phyloP scores from a whole-genome alignment of 2,329 filamentous ascomycete genomes.

The Nectriaceae sp. region DNA sequence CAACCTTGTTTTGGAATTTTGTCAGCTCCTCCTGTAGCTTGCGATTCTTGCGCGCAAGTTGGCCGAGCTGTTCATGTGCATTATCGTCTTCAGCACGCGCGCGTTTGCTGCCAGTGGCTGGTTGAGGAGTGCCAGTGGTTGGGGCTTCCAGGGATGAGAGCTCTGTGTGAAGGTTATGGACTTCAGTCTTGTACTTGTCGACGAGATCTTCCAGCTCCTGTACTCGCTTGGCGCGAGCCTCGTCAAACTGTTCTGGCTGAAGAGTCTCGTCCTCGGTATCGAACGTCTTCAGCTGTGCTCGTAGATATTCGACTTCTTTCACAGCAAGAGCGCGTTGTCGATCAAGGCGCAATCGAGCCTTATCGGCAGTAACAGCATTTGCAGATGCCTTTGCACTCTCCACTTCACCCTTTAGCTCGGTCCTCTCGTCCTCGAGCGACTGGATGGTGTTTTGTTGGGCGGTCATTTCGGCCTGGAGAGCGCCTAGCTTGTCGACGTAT shows the following conservation, averaged over 20 bases:
- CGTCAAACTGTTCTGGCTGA: slow-evolving; percentile 76
- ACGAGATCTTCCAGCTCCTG: slow-evolving; percentile 83
- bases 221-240: slow-evolving; percentile 72
- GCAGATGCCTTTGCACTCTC: slow-evolving; percentile 64
- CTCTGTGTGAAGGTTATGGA: slow-evolving; percentile 73
- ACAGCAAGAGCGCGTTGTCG: slow-evolving; percentile 81
- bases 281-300: slow-evolving; percentile 86
- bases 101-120: slow-evolving; percentile 62
- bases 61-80: slow-evolving; percentile 72
- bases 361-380: slow-evolving; percentile 56
- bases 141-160: slow-evolving; percentile 64
- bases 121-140: slow-evolving; percentile 37
- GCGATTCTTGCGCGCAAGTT: slow-evolving; percentile 84
- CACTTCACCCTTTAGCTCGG: slow-evolving; percentile 64
- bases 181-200: slow-evolving; percentile 81
- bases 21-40: slow-evolving; percentile 78
- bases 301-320: slow-evolving; percentile 92
- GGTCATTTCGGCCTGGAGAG: slow-evolving; percentile 73
- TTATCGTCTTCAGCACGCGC: slow-evolving; percentile 62
- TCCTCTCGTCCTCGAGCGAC: slow-evolving; percentile 69
- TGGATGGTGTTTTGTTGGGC: slow-evolving; percentile 78
- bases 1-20: slow-evolving; percentile 67
- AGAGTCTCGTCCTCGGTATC: slow-evolving; percentile 88
- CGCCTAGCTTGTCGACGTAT: slow-evolving; percentile 78
- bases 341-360: slow-evolving; percentile 75